A percentile compares a stretch with the other conserved stretches of the same genome.
These are phyloP conservation scores for Gynochthodes officinalis DNA, from an alignment of 257 asterid species.

Conservation along the genomic window DNA sequence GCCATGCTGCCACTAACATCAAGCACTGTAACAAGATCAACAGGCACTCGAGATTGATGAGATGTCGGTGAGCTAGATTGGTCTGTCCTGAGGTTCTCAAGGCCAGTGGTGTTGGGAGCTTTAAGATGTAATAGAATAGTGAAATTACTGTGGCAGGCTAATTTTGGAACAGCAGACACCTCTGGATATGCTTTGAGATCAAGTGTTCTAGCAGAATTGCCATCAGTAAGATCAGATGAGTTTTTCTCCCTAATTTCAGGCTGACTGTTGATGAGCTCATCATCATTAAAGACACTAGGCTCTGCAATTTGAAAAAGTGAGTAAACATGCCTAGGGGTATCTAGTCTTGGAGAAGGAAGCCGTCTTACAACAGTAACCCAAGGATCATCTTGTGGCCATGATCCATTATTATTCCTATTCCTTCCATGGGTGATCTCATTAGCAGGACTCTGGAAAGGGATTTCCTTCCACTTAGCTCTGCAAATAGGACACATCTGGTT, in stretches of 20 bases:
- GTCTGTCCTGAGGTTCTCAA: constrained; percentile 23
- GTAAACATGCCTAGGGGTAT: constrained; percentile 22
- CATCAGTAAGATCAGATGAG: constrained; percentile 11
- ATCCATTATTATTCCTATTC: constrained; percentile 30
- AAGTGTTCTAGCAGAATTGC: constrained; percentile 27
- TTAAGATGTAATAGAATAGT: constrained; percentile 67
- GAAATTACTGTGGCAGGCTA: constrained; percentile 40
- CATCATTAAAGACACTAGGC: constrained; percentile 72
- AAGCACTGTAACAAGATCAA: constrained; percentile 84
- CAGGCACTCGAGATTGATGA: constrained; percentile 60
- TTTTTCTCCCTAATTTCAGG: constrained; percentile 17
- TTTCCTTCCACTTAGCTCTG: constrained; percentile 86
- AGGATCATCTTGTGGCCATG: constrained; percentile 44
- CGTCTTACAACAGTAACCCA: constrained; percentile 37
- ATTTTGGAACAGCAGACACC: constrained; percentile 58
- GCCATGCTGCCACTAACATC: constrained; percentile 99
- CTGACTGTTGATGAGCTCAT: constrained; percentile 40
- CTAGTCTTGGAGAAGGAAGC: constrained; percentile 45
- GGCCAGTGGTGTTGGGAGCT: constrained; percentile 47
- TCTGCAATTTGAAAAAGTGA: constrained; percentile 35
- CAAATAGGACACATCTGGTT: constrained; percentile 81
- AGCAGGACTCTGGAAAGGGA: constrained; percentile 59
- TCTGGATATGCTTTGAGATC: constrained; percentile 61
- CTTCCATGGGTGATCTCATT: constrained; percentile 34
- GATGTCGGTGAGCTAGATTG: constrained; percentile 25